Base-by-base conservation (phyloP, 345 rosid species). In the Gossypium australe region DNA sequence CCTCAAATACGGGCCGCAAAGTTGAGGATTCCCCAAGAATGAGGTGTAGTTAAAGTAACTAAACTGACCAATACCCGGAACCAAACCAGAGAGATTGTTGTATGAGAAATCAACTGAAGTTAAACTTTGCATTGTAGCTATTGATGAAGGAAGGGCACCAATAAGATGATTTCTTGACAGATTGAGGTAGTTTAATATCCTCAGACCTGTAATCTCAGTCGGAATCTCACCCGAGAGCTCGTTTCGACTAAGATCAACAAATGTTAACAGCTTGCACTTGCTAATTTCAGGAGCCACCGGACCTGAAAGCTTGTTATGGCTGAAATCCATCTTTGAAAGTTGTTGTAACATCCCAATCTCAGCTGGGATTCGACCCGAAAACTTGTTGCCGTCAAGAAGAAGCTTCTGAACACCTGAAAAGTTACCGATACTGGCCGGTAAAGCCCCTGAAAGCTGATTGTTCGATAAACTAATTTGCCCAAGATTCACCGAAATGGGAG, bases 21-120 rank as follows among this genome's bases (percentile, higher is more conserved):
- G 94, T 72, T 85, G 86, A 53, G 92, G 84, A 77, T 91, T 91
- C 6, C 95, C 97, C 60, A 89, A 73, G 73, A 93, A 91, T 7
- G 98, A 93, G 59, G 98, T 93, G 86, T 87, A 93, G 75, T 93
- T 93, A 34, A 93, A 93, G 84, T 89, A 93, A 79, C 98, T 88
- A 75, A 93, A 93, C 67, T 93, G 97, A 61, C 98, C 97, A 49
- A 90, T 85, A 1, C 91, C 90, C 13, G 98, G 98, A 76, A 93
- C 98, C 51, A 93, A 85, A 75, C 98, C 98, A 71, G 97, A 81
- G 53, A 93, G 97, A 75, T 91, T 91, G 84, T 93, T 93, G 74
- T 88, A 93, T 2, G 97, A 91, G 77, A 93, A 93, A 86, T 93
- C 98, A 57, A 93, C 93, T 7, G 97, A 89, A 7, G 98, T 93